phyloP scores from a whole-genome alignment of 352 stramenopile genomes.

The Saprolegnia parasitica region DNA sequence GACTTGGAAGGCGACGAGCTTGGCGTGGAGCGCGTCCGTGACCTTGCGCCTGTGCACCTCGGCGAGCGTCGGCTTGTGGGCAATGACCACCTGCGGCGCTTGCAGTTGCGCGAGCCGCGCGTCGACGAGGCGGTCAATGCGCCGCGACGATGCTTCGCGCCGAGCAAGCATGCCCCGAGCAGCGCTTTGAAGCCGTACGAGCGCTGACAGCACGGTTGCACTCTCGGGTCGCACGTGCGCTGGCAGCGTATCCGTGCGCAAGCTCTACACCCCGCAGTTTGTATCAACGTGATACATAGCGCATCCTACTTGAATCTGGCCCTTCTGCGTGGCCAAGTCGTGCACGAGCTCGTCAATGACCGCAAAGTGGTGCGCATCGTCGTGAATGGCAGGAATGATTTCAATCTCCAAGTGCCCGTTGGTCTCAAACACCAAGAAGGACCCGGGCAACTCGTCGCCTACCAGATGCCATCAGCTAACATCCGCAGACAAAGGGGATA shows the following conservation, averaged over 20 bases:
- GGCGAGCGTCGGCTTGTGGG: neutral
- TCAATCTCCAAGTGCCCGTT: conserved; percentile 40
- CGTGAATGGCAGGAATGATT: conserved; percentile 33
- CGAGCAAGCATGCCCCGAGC: conserved; percentile 9
- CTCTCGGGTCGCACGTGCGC: neutral
- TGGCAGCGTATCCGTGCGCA: conserved; percentile 1
- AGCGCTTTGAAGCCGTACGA: neutral
- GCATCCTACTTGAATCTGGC: conserved; percentile 3
- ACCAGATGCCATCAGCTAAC: neutral
- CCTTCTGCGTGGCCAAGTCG: neutral
- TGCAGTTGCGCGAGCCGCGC: conserved; percentile 38
- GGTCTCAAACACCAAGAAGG: conserved; percentile 14
- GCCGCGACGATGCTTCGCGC: conserved; percentile 34
- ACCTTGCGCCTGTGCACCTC: neutral
- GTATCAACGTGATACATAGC: neutral
- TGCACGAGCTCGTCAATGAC: conserved; percentile 4
- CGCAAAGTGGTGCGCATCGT: neutral
- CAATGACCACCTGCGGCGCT: neutral
- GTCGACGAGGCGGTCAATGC: conserved; percentile 53
- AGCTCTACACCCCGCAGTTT: neutral
- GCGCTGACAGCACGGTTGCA: neutral
- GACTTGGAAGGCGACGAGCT: conserved; percentile 15
- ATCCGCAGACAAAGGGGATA: neutral
- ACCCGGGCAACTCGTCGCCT: conserved; percentile 16
- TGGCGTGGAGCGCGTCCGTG: neutral